phyloP scores from a whole-genome alignment of 2,329 filamentous ascomycete species.

The Penicillium paneum region DNA sequence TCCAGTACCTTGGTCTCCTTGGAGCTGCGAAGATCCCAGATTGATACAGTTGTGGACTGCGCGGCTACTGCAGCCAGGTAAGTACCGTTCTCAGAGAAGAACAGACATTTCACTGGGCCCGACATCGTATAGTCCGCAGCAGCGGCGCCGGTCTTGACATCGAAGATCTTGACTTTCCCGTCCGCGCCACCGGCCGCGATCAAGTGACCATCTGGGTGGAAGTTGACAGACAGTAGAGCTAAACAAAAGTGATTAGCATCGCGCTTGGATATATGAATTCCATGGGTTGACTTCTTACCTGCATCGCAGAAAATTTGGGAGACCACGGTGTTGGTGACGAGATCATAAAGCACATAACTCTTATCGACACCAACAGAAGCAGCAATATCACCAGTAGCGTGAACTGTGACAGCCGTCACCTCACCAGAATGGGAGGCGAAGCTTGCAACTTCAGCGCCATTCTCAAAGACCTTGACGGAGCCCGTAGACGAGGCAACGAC shows the following conservation, averaged over 20 bases:
- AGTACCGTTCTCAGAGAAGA: conserved; percentile 94
- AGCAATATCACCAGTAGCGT: conserved; percentile 77
- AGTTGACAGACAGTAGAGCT: conserved; percentile 74
- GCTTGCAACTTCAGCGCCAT: conserved; percentile 64
- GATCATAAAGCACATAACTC: conserved; percentile 86
- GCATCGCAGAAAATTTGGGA: conserved; percentile 77
- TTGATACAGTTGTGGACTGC: conserved; percentile 71
- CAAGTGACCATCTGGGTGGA: conserved; percentile 96
- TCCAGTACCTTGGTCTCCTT: conserved; percentile 81
- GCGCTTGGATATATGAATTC: conserved; percentile 1
- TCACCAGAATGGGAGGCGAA: conserved; percentile 81
- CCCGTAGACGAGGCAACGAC: conserved; percentile 73
- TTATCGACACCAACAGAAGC: conserved; percentile 89
- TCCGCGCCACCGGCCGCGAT: conserved; percentile 77
- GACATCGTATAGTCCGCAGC: conserved; percentile 68
- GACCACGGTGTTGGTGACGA: conserved; percentile 64
- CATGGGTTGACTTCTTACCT: conserved; percentile 53
- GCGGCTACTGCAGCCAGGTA: conserved; percentile 85
- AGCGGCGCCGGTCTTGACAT: conserved; percentile 73
- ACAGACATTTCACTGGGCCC: conserved; percentile 69
- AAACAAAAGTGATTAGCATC: conserved; percentile 21
- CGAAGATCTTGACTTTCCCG: conserved; percentile 83
- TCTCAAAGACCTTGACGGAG: conserved; percentile 73
- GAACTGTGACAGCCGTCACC: conserved; percentile 71
- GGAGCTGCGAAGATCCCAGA: conserved; percentile 90